Evolutionary conservation across 1,139 yeast species (phyloP).

Genomic region (Pichia sorboxylosa): DNA sequence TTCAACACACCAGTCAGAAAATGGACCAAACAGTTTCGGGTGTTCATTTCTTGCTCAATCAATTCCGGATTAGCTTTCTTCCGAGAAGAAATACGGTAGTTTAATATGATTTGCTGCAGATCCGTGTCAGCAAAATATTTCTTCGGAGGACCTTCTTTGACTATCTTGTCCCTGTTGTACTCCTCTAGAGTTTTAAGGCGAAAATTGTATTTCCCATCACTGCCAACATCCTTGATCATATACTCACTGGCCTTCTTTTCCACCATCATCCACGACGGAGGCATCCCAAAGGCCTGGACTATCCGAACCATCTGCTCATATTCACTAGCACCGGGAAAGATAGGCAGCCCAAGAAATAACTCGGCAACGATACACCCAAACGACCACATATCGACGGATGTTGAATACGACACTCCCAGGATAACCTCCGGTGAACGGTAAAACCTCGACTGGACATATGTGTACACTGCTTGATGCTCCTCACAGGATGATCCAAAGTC

Average conservation of each 20-base stretch:
- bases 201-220: conserved; percentile 24
- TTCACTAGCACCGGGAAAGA: conserved; percentile 92
- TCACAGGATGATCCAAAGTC: conserved; percentile 97
- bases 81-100: conserved; percentile 67
- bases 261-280: conserved; percentile 94
- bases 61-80: conserved; percentile 47
- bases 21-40: conserved; percentile 62
- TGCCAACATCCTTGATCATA: conserved; percentile 33
- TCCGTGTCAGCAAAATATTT: conserved; percentile 70
- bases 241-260: conserved; percentile 76
- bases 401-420: conserved; percentile 79
- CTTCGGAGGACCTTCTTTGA: conserved; percentile 69
- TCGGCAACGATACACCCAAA: conserved; percentile 95
- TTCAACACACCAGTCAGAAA: conserved; percentile 69
- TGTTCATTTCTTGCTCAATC: conserved; percentile 62
- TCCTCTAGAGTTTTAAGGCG: conserved; percentile 46
- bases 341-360: conserved; percentile 80
- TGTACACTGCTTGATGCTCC: conserved; percentile 78
- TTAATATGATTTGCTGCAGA: conserved; percentile 62
- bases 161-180: conserved; percentile 43
- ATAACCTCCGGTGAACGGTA: conserved; percentile 95
- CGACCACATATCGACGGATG: conserved; percentile 97
- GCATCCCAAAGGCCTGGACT: conserved; percentile 70
- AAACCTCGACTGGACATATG: conserved; percentile 91
- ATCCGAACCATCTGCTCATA: conserved; percentile 82